These are phyloP conservation scores for Sherardia arvensis DNA, from an alignment of 257 asterid species.

Conservation along the genomic window DNA sequence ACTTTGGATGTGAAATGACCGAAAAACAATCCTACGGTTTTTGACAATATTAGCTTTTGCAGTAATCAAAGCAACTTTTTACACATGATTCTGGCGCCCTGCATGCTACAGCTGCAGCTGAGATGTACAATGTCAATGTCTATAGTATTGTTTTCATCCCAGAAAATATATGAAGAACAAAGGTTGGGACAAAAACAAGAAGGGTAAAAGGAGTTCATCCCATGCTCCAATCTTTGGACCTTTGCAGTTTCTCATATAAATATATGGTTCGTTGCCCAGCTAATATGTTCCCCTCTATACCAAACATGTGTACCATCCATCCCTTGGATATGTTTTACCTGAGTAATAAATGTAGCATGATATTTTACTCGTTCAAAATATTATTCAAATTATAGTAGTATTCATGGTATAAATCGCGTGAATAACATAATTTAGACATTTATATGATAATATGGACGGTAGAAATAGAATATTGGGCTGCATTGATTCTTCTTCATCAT, in stretches of 20 bases:
- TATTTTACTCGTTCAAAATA: no score
- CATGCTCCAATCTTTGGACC: neutral
- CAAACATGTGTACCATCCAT: neutral
- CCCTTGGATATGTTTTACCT: no score
- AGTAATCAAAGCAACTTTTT: neutral
- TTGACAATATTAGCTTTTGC: neutral
- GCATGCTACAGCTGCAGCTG: conserved; percentile 3
- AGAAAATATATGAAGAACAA: neutral
- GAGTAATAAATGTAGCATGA: no score
- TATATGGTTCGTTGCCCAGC: neutral
- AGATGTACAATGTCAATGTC: neutral
- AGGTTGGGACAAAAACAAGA: neutral
- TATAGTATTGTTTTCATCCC: neutral
- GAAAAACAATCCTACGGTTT: neutral
- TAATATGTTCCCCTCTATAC: neutral
- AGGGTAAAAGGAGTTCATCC: neutral
- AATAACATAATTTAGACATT: no score
- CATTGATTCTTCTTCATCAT: no score
- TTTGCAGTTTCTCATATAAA: neutral
- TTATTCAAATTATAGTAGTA: no score
- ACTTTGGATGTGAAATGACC: neutral
- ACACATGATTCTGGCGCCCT: neutral
- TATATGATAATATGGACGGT: no score
- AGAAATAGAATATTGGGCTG: no score
- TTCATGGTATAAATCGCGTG: no score